These are phyloP conservation scores for Calonectria honghensis DNA, from an alignment of 2,329 filamentous ascomycete genomes.

Conservation along the genomic window DNA sequence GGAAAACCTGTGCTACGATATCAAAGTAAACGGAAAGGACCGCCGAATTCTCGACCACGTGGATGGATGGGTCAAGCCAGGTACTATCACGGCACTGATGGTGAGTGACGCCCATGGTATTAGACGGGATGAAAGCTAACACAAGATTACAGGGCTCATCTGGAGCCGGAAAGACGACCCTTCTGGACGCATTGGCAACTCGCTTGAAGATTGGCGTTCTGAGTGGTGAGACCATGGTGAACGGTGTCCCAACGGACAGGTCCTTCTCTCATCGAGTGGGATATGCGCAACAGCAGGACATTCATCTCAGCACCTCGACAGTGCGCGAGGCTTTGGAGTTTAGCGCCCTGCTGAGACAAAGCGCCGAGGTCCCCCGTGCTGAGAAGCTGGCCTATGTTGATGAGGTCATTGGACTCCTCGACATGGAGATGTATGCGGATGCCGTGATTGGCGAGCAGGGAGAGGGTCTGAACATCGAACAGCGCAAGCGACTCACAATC, in stretches of 20 bases:
- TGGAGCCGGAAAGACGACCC: slow-evolving; percentile 76
- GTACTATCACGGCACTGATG: slow-evolving; percentile 81
- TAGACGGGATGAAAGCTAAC: background rate
- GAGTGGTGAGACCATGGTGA: slow-evolving; percentile 79
- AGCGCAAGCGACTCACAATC: slow-evolving; percentile 70
- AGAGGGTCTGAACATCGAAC: slow-evolving; percentile 67
- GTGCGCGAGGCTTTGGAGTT: slow-evolving; percentile 63
- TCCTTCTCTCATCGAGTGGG: slow-evolving; percentile 83
- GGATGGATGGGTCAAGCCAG: slow-evolving; percentile 85
- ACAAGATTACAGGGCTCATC: slow-evolving; percentile 55
- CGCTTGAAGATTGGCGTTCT: slow-evolving; percentile 82
- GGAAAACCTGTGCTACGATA: slow-evolving; percentile 82
- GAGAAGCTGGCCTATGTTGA: slow-evolving; percentile 72
- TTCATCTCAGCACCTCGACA: slow-evolving; percentile 63
- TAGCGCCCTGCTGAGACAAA: slow-evolving; percentile 65
- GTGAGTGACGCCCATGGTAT: background rate
- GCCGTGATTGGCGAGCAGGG: slow-evolving; percentile 67
- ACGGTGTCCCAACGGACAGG: slow-evolving; percentile 76
- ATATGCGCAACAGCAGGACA: slow-evolving; percentile 81
- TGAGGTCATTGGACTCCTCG: slow-evolving; percentile 70
- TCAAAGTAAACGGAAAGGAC: slow-evolving; percentile 78
- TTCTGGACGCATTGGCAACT: slow-evolving; percentile 78
- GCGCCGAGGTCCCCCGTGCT: slow-evolving; percentile 60
- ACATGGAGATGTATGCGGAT: slow-evolving; percentile 73
- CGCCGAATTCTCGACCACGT: slow-evolving; percentile 81